These are phyloP conservation scores for Fusarium marasasianum DNA, from an alignment of 2,329 filamentous ascomycete species.

Conservation along the genomic window DNA sequence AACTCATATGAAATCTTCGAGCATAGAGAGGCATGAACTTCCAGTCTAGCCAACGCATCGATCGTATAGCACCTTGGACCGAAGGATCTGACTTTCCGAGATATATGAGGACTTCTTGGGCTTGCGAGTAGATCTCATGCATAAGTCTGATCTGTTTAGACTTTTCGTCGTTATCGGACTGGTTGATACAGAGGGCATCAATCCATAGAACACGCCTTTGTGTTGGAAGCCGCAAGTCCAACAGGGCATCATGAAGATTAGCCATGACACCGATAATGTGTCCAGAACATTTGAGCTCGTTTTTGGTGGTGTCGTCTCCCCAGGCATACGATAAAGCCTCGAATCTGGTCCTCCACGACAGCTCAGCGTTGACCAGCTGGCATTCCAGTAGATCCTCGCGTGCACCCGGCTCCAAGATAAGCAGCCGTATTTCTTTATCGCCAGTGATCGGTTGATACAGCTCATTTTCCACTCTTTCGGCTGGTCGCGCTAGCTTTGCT, in stretches of 20 bases:
- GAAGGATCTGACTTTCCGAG: neutral
- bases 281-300: accelerated
- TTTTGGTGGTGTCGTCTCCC: neutral
- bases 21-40: accelerated
- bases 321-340: neutral
- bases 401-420: neutral
- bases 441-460: neutral
- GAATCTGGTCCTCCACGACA: neutral
- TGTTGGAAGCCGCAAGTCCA: neutral
- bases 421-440: neutral
- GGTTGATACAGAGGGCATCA: neutral
- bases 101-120: neutral
- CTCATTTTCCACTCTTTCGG: accelerated
- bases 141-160: accelerated
- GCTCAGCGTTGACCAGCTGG: neutral
- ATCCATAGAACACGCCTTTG: accelerated
- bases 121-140: neutral
- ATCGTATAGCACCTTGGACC: accelerated
- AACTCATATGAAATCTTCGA: accelerated
- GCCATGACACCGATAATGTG: accelerated
- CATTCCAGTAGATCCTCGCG: neutral
- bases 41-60: neutral
- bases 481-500: accelerated
- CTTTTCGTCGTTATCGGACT: accelerated
- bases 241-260: accelerated